These are phyloP conservation scores for Lichtheimia corymbifera DNA, from an alignment of 371 early-diverging fungal species.

Conservation along the genomic window DNA sequence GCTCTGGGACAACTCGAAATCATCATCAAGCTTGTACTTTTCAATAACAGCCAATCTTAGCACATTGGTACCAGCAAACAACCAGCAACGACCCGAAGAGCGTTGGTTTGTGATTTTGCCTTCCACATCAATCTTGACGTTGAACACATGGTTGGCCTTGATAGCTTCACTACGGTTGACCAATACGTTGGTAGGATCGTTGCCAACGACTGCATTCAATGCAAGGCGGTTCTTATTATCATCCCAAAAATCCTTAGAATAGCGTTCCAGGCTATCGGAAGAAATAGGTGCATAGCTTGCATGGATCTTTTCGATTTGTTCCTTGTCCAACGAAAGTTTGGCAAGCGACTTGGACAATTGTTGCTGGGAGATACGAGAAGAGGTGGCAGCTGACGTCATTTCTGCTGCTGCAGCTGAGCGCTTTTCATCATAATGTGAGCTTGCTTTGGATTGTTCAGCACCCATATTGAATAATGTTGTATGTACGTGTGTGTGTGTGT, in stretches of 20 bases:
- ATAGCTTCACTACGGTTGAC: conserved; percentile 53
- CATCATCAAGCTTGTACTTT: conserved; percentile 67
- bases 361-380: conserved; percentile 1
- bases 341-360: conserved; percentile 21
- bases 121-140: conserved; percentile 63
- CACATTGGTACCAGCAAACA: conserved; percentile 72
- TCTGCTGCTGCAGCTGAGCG: conserved; percentile 1
- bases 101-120: conserved; percentile 76
- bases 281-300: conserved; percentile 30
- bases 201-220: conserved; percentile 62
- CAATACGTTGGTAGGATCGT: conserved; percentile 59
- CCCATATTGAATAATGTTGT: conserved; percentile 9
- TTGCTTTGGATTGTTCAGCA: conserved; percentile 15
- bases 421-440: conserved; percentile 12
- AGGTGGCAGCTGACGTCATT: conserved; percentile 4
- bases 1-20: conserved; percentile 79
- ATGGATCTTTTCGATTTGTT: conserved; percentile 21
- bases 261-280: conserved; percentile 27
- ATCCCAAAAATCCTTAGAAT: conserved; percentile 52
- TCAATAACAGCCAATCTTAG: conserved; percentile 36
- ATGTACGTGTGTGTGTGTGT: background rate
- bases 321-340: conserved; percentile 19
- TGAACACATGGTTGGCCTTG: conserved; percentile 55
- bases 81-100: conserved; percentile 83
- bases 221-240: conserved; percentile 70